Evolutionary conservation across 148 eudicot species (phyloP), one percentile per base, ranked within the genome.

Genomic region (Heliosperma pusillum): DNA sequence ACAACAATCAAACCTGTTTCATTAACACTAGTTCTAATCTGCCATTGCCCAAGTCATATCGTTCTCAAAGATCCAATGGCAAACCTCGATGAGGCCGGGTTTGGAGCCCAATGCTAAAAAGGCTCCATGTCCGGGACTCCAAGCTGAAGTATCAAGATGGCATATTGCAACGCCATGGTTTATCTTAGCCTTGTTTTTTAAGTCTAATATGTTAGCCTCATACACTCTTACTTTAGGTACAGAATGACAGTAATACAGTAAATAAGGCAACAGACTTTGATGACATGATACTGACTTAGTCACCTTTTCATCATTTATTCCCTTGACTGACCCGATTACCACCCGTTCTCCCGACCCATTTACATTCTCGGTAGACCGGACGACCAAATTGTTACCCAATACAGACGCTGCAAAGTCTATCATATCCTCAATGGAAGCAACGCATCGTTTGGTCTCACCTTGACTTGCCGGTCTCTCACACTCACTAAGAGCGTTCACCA

Each of bases 61-160:
- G 69, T 93, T 93, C 85, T 91, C 97, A 56, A 88, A 93, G 24
- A 93, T 93, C 96, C 97, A 93, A 79, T 93, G 97, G 76, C 98
- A 93, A 12, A 93, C 95, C 76, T 93, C 98, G 68, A 91, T 88
- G n/a, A 55, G 87, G 13, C 98, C 98, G 16, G 98, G 98, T 9
- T 84, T 76, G 0, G 89, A 82, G 24, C 95, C 97, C 62, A 93
- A 76, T 20, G 95, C 88, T 25, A 88, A 56, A 56, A 93, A 93
- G 21, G 97, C 97, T 21, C 91, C 95, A 70, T 93, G 97, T 19
- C 86, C 85, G 0, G 88, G 79, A 72, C 94, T 89, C 98, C 98
- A 93, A 5, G 89, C 74, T 26, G 98, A 89, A 27, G 98, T 93
- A 79, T 93, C 97, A 5, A 89, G 33, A 72, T 93, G 98, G 79